Evolutionary conservation across 768 basidiomycete genomes (phyloP).

Genomic region (Kwoniella sp.): DNA sequence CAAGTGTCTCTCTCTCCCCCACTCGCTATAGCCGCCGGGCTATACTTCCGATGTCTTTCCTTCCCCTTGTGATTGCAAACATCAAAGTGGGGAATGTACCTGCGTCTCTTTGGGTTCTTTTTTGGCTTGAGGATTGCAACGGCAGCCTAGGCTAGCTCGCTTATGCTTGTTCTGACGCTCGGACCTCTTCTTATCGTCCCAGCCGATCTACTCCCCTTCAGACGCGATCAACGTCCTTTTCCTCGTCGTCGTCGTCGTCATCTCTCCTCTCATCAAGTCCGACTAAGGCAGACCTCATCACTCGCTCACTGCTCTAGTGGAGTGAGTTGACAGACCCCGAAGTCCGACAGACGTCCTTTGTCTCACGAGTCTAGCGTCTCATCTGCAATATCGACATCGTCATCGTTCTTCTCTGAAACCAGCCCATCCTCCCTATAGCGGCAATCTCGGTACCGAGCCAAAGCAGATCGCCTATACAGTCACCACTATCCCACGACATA

Average conservation of each 20-base stretch:
- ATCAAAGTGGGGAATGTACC: background rate
- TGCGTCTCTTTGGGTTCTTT: background rate
- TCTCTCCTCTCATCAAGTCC: background rate
- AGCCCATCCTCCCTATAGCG: background rate
- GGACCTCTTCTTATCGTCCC: background rate
- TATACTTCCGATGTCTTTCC: no score
- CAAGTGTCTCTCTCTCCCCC: background rate
- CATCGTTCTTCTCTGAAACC: background rate
- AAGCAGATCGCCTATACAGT: background rate
- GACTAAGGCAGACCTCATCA: no score
- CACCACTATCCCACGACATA: background rate
- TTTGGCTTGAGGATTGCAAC: background rate
- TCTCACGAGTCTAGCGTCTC: background rate
- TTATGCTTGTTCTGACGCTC: background rate
- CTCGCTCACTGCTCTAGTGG: no score
- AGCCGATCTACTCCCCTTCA: background rate
- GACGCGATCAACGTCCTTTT: no score
- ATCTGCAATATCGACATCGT: background rate
- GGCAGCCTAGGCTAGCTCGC: background rate
- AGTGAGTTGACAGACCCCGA: background rate
- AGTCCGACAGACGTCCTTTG: background rate
- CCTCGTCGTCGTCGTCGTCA: background rate
- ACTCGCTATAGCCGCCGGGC: background rate
- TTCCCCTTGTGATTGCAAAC: background rate
- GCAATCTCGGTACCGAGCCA: background rate